These are phyloP conservation scores for Trametes maxima DNA, from an alignment of 768 basidiomycete species.

Conservation along the genomic window DNA sequence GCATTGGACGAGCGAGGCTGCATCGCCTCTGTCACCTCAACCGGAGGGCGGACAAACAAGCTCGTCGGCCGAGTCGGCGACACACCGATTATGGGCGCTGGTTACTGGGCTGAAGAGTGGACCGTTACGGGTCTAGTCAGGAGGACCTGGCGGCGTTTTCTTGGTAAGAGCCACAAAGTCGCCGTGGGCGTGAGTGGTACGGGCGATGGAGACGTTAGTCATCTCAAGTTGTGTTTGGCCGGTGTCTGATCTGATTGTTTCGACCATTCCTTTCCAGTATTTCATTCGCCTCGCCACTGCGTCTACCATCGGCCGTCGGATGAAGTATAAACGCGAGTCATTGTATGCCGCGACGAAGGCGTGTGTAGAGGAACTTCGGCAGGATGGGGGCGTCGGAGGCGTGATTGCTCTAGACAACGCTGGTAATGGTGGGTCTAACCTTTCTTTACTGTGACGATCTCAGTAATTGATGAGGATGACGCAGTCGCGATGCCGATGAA, in stretches of 20 bases:
- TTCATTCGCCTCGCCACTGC: slow-evolving; percentile 75
- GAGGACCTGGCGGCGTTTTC: slow-evolving; percentile 44
- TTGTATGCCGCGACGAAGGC: slow-evolving; percentile 54
- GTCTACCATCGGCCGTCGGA: slow-evolving; percentile 64
- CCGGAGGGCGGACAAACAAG: slow-evolving; percentile 84
- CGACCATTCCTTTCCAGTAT: slow-evolving; percentile 47
- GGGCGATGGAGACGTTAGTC: slow-evolving; percentile 78
- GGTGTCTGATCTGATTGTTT: neutral
- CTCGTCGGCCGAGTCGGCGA: slow-evolving; percentile 82
- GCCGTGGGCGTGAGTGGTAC: slow-evolving; percentile 83
- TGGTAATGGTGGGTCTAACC: slow-evolving; percentile 59
- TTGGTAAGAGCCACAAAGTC: slow-evolving; percentile 34
- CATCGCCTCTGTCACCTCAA: slow-evolving; percentile 73
- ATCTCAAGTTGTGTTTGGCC: neutral
- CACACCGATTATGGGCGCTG: slow-evolving; percentile 75
- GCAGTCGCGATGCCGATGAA: slow-evolving; percentile 71
- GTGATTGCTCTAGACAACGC: slow-evolving; percentile 70
- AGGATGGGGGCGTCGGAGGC: slow-evolving; percentile 69
- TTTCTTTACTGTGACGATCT: neutral
- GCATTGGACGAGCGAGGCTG: slow-evolving; percentile 76
- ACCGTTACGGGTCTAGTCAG: slow-evolving; percentile 34
- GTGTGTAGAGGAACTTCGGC: slow-evolving; percentile 59
- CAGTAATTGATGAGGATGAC: neutral
- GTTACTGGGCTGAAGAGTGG: slow-evolving; percentile 90
- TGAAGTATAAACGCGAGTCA: slow-evolving; percentile 61